Percentiles rank a stretch among this genome's conserved stretches.
These are phyloP conservation scores for Begonia fuchsioides DNA, from an alignment of 306 rosid genomes.

Conservation along the genomic window DNA sequence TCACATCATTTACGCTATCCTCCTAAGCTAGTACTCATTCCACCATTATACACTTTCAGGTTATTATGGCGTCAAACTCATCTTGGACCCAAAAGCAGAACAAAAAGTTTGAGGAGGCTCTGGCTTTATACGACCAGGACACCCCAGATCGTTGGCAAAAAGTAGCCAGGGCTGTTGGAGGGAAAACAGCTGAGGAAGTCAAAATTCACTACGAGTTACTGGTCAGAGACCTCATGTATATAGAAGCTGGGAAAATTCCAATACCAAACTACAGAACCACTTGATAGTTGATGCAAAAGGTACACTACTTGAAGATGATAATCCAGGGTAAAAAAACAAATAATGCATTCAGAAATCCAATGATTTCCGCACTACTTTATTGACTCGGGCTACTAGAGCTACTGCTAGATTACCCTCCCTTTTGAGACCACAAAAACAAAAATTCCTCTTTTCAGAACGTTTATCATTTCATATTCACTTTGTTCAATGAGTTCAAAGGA, in stretches of 20 bases:
- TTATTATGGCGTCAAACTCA: constrained; percentile 26
- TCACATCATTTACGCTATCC: neutral
- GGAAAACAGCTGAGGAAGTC: constrained; percentile 61
- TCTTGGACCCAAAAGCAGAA: constrained; percentile 76
- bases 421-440: no score
- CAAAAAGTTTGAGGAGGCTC: constrained; percentile 70
- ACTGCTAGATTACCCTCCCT: no score
- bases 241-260: constrained; percentile 60
- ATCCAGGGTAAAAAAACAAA: constrained; percentile 20
- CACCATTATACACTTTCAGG: neutral
- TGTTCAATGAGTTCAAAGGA: no score
- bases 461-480: no score
- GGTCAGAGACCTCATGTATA: constrained; percentile 50
- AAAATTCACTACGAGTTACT: constrained; percentile 66
- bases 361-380: no score
- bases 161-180: constrained; percentile 82
- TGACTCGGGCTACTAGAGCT: no score
- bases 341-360: constrained; percentile 2
- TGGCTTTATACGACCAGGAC: constrained; percentile 71
- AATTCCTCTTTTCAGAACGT: no score
- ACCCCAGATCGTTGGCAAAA: constrained; percentile 74
- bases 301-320: constrained; percentile 11
- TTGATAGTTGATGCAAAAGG: constrained; percentile 15
- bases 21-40: constrained; percentile 3
- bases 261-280: constrained; percentile 41